phyloP scores from a whole-genome alignment of 208 protist species.

The Crithidia bombi region DNA sequence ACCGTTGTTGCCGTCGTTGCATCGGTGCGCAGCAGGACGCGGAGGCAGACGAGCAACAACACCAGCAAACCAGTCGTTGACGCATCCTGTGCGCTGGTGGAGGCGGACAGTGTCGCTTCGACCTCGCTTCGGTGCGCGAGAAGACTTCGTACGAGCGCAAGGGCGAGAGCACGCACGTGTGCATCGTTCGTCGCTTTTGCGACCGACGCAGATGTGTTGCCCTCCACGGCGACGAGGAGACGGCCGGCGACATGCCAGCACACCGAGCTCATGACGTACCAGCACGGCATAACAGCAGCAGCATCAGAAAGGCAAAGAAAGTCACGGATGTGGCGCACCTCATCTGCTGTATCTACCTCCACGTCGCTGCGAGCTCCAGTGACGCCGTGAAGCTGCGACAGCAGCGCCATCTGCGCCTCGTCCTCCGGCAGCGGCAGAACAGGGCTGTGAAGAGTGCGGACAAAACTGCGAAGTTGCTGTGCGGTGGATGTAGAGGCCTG shows the following conservation, averaged over 20 bases:
- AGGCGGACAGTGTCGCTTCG: constrained; percentile 9
- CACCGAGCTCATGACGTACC: constrained; percentile 46
- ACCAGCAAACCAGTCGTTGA: constrained; percentile 38
- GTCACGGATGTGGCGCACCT: background rate
- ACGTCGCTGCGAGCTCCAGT: background rate
- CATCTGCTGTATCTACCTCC: background rate
- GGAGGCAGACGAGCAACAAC: constrained; percentile 41
- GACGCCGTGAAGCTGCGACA: constrained; percentile 24
- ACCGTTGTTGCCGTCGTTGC: background rate
- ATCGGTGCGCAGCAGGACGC: constrained; percentile 23
- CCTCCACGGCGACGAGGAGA: constrained; percentile 32
- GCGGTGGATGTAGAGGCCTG: constrained; percentile 11
- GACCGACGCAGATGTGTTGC: background rate
- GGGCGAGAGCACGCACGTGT: constrained; percentile 5
- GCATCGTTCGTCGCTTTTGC: constrained; percentile 7
- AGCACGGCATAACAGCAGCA: constrained; percentile 3
- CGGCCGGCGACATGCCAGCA: constrained; percentile 51
- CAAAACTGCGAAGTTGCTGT: constrained; percentile 65
- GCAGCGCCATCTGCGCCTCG: constrained; percentile 41
- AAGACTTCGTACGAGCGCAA: constrained; percentile 8
- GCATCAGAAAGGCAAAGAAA: background rate
- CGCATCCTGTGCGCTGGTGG: constrained; percentile 19
- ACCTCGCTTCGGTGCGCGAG: constrained; percentile 9
- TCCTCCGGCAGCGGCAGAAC: constrained; percentile 43
- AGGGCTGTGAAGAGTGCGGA: constrained; percentile 44